phyloP scores from a whole-genome alignment of 768 basidiomycete species.

The Kwoniella sp. region DNA sequence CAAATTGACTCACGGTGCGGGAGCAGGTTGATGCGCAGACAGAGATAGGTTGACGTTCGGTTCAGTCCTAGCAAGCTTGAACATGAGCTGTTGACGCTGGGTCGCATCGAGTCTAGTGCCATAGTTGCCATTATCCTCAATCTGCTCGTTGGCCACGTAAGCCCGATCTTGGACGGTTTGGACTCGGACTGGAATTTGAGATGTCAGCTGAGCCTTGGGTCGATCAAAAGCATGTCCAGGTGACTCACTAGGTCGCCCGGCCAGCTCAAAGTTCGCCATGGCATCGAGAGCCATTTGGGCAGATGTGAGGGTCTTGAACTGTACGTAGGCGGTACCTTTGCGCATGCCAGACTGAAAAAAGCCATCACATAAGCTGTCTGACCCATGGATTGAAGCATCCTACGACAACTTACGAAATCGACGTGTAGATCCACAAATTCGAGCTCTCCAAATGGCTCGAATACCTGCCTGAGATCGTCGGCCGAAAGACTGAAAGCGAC shows the following conservation, averaged over 20 bases:
- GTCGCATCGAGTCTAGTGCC: conserved; percentile 93
- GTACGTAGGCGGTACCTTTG: conserved; percentile 97
- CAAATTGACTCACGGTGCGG: conserved; percentile 10
- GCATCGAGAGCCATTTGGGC: conserved; percentile 96
- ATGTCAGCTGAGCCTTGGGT: conserved; percentile 3
- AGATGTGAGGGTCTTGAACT: conserved; percentile 92
- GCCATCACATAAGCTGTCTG: background rate
- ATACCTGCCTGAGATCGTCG: conserved; percentile 97
- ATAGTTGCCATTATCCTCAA: conserved; percentile 76
- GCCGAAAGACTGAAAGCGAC: conserved; percentile 95
- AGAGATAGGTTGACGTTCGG: conserved; percentile 24
- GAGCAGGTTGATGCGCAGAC: conserved; percentile 18
- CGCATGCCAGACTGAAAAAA: conserved; percentile 53
- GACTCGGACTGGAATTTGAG: conserved; percentile 31
- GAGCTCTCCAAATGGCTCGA: conserved; percentile 96
- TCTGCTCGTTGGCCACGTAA: conserved; percentile 32
- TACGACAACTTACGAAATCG: conserved; percentile 45
- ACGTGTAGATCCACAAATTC: conserved; percentile 91
- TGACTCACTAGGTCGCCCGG: conserved; percentile 79
- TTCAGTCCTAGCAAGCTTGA: conserved; percentile 94
- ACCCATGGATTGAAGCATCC: background rate
- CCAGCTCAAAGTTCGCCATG: conserved; percentile 98
- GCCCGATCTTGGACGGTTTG: conserved; percentile 43
- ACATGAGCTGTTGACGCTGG: conserved; percentile 99
- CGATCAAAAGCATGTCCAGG: background rate